Evolutionary conservation across 1,139 yeast species (phyloP).

Genomic region (Diutina mesorugosa): DNA sequence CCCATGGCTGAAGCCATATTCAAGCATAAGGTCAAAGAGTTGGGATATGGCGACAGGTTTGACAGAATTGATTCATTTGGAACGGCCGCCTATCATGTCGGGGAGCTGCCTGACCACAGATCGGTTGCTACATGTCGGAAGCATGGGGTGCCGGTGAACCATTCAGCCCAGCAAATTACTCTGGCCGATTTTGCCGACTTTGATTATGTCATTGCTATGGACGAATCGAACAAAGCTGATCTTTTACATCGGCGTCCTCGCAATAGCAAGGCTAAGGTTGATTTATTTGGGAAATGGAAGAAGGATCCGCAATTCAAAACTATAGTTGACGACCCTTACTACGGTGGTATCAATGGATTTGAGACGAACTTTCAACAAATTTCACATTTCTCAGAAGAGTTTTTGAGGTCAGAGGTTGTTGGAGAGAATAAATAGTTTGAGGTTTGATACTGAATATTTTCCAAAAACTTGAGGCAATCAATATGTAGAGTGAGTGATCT

Average conservation of each 20-base stretch:
- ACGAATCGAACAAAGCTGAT: constrained; percentile 49
- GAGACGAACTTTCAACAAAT: constrained; percentile 69
- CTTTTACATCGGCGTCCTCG: constrained; percentile 49
- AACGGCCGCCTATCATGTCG: constrained; percentile 73
- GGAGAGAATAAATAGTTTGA: neutral
- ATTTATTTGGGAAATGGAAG: constrained; percentile 69
- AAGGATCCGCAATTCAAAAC: constrained; percentile 34
- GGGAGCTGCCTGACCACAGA: constrained; percentile 71
- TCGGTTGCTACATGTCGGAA: constrained; percentile 55
- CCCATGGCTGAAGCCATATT: constrained; percentile 98
- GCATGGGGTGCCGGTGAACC: constrained; percentile 66
- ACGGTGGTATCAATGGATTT: constrained; percentile 77
- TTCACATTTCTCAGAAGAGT: constrained; percentile 56
- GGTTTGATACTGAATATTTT: no score
- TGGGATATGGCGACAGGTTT: constrained; percentile 29
- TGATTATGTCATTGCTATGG: constrained; percentile 85
- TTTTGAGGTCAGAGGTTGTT: constrained; percentile 36
- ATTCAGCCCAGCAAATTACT: constrained; percentile 60
- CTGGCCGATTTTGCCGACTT: constrained; percentile 49
- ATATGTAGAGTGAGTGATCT: no score
- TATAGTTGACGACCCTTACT: constrained; percentile 82
- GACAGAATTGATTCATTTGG: constrained; percentile 73
- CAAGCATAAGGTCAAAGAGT: constrained; percentile 43
- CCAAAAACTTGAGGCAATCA: no score
- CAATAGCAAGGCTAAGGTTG: constrained; percentile 34